Percentiles rank a stretch among this genome's conserved stretches.
phyloP scores from a whole-genome alignment of 352 stramenopile species.

The Peronospora farinosa region DNA sequence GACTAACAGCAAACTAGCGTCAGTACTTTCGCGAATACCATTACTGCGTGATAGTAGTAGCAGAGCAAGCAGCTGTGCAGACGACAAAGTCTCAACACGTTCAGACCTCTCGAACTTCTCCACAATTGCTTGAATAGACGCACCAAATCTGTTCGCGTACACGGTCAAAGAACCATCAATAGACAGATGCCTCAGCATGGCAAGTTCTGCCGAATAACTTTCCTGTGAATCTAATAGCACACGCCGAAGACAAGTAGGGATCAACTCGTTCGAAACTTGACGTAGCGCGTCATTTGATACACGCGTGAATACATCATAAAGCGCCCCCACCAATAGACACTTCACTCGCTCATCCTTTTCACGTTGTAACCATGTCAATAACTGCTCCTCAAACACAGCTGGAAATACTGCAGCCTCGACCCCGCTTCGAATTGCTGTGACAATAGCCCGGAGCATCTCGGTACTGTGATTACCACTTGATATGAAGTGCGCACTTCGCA shows the following conservation, averaged over 20 bases:
- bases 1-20: conserved; percentile 13
- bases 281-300: conserved; percentile 16
- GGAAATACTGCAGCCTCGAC: conserved; percentile 18
- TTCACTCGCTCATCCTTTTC: conserved; percentile 17
- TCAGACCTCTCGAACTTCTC: conserved; percentile 23
- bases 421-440: conserved; percentile 15
- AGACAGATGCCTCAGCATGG: conserved; percentile 18
- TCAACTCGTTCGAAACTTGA: conserved; percentile 13
- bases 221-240: conserved; percentile 18
- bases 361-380: conserved; percentile 18
- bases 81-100: conserved; percentile 22
- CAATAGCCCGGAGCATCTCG: conserved; percentile 20
- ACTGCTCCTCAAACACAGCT: conserved; percentile 18
- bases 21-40: neutral
- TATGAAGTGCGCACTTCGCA: conserved; percentile 13
- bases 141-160: conserved; percentile 3
- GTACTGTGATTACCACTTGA: conserved; percentile 5
- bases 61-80: conserved; percentile 32
- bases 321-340: conserved; percentile 15
- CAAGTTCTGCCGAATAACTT: conserved; percentile 12
- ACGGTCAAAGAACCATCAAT: conserved; percentile 2
- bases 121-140: conserved; percentile 13
- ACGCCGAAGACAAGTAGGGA: conserved; percentile 17
- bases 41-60: conserved; percentile 31
- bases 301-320: conserved; percentile 33